A percentile compares a stretch with the other conserved stretches of the same genome.
phyloP scores from a whole-genome alignment of 208 protist genomes.

The Naegleria fowleri region DNA sequence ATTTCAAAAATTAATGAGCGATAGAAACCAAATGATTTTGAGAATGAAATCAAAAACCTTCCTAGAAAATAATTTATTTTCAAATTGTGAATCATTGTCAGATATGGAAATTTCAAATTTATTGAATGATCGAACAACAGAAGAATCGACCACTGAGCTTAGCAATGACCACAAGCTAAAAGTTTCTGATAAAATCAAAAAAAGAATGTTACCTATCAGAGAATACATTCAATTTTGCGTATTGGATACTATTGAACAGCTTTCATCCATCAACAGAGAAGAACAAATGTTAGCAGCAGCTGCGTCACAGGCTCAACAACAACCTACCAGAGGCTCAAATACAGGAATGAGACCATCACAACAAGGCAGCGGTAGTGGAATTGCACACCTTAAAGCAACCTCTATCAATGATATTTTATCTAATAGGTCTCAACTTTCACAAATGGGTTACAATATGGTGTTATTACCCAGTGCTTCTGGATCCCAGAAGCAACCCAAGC shows the following conservation, averaged over 20 bases:
- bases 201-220: neutral
- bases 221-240: neutral
- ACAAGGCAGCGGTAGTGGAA: neutral
- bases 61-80: neutral
- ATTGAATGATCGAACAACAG: neutral
- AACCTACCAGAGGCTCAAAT: neutral
- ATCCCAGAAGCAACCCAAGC: too few relatives aligned
- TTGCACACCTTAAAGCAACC: neutral
- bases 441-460: neutral
- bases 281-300: neutral
- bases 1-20: neutral
- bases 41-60: neutral
- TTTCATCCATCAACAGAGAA: neutral
- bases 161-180: neutral
- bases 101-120: neutral
- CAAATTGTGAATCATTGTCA: neutral
- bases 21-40: neutral
- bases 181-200: neutral
- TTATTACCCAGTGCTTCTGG: neutral
- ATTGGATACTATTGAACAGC: neutral
- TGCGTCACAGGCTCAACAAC: neutral
- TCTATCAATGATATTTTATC: neutral
- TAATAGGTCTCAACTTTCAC: neutral
- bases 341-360: neutral
- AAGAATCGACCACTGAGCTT: neutral